Percentiles rank a stretch among this genome's conserved stretches.
These are phyloP conservation scores for Colletotrichum musicola DNA, from an alignment of 2,329 filamentous ascomycete genomes.

Conservation along the genomic window DNA sequence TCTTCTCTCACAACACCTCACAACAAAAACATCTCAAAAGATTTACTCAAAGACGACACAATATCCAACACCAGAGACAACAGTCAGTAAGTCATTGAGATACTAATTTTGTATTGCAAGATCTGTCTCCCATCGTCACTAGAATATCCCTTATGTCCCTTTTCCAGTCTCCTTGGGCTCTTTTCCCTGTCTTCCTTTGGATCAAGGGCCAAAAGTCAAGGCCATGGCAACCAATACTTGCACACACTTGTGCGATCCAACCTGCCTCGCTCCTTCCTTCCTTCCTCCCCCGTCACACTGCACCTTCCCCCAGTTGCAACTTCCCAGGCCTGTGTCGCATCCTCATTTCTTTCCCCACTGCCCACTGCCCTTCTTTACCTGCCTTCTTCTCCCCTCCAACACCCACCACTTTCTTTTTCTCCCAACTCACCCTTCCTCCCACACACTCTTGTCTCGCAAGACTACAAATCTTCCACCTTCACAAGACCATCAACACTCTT, in stretches of 20 bases:
- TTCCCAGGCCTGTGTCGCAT: conserved; percentile 26
- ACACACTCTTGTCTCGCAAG: neutral
- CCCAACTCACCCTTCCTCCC: conserved; percentile 11
- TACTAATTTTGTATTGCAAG: neutral
- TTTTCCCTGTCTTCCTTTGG: neutral
- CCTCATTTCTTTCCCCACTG: conserved; percentile 22
- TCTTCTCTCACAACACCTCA: too few relatives aligned
- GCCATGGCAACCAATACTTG: neutral
- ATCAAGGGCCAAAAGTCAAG: neutral
- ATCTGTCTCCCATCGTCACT: neutral
- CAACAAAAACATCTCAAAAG: neutral
- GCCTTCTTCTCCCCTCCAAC: neutral
- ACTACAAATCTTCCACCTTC: neutral
- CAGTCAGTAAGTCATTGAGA: conserved; percentile 27
- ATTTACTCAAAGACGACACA: neutral
- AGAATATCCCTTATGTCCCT: neutral
- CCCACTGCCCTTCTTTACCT: neutral
- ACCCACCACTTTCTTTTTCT: conserved; percentile 4
- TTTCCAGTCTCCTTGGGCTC: neutral
- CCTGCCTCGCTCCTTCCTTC: conserved; percentile 18
- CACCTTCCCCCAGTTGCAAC: conserved; percentile 23
- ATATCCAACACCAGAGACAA: neutral
- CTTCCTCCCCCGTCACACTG: conserved; percentile 21
- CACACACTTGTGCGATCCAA: conserved; percentile 9
- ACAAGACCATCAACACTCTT: conserved; percentile 7